Evolutionary conservation across 2,329 filamentous ascomycete genomes (phyloP).

Genomic region (Penicillium sp.): DNA sequence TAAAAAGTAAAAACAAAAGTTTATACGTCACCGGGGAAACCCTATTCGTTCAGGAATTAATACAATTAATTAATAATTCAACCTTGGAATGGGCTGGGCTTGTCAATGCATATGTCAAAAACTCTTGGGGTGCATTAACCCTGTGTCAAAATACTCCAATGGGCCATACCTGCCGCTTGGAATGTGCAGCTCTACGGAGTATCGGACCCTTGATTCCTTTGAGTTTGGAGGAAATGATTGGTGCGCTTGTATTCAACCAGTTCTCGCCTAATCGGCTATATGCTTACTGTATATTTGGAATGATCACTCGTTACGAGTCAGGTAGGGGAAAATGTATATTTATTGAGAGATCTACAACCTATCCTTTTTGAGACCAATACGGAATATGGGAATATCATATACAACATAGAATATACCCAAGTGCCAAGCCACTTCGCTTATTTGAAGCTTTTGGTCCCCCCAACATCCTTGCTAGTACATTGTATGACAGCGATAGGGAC

Average conservation of each 20-base stretch:
- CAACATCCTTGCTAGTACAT: neutral
- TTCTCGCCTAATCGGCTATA: neutral
- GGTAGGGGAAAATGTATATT: neutral
- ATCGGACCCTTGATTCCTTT: neutral
- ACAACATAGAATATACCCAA: neutral
- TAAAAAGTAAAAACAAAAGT: neutral
- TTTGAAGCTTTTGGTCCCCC: neutral
- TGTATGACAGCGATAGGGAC: neutral
- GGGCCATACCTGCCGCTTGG: conserved; percentile 8
- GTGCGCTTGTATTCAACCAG: neutral
- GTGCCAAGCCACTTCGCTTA: neutral
- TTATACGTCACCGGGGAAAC: neutral
- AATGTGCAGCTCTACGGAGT: neutral
- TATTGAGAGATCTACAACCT: neutral
- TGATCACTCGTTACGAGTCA: neutral
- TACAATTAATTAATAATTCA: neutral
- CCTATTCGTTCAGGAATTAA: neutral
- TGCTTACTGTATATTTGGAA: neutral
- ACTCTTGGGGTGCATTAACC: conserved; percentile 4
- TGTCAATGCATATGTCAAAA: conserved; percentile 9
- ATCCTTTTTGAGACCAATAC: too few species aligned
- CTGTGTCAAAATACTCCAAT: conserved; percentile 12
- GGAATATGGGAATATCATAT: neutral
- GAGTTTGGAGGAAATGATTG: neutral
- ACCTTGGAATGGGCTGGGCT: conserved; percentile 8